These are phyloP conservation scores for Arbutus unedo DNA, from an alignment of 148 eudicot species.

Conservation along the genomic window DNA sequence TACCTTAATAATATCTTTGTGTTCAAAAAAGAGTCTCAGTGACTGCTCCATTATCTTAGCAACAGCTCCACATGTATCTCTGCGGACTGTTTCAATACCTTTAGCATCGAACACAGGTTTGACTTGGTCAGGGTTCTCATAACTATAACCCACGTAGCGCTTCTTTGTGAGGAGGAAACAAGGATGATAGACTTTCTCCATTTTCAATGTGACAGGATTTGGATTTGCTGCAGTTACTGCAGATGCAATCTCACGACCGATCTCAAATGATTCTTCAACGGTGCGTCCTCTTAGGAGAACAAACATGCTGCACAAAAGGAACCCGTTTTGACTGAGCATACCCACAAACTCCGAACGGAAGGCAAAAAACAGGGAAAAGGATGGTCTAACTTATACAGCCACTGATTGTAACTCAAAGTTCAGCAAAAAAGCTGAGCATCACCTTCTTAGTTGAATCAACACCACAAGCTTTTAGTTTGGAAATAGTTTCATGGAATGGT, in stretches of 20 bases:
- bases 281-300: slow-evolving; percentile 85
- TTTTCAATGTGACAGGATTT: slow-evolving; percentile 73
- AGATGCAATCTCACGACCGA: slow-evolving; percentile 88
- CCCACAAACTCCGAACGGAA: not conserved
- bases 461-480: not conserved
- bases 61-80: slow-evolving; percentile 95
- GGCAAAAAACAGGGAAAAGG: not conserved
- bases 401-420: not conserved
- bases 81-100: slow-evolving; percentile 94
- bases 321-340: slow-evolving; percentile 11
- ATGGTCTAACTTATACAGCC: too few relatives aligned
- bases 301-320: slow-evolving; percentile 71
- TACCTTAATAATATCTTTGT: slow-evolving; percentile 66
- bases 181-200: slow-evolving; percentile 95
- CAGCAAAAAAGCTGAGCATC: not conserved
- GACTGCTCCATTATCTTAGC: slow-evolving; percentile 90
- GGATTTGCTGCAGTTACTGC: slow-evolving; percentile 73
- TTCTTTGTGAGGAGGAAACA: slow-evolving; percentile 96
- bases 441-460: not conserved
- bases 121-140: slow-evolving; percentile 70
- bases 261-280: slow-evolving; percentile 55
- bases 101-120: slow-evolving; percentile 88
- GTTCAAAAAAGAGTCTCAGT: slow-evolving; percentile 62
- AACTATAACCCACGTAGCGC: slow-evolving; percentile 93
- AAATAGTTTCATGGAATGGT: not conserved